A percentile compares a stretch with the other conserved stretches of the same genome.
These are phyloP conservation scores for Fraxinus pennsylvanica DNA, from an alignment of 257 asterid genomes.

Conservation along the genomic window DNA sequence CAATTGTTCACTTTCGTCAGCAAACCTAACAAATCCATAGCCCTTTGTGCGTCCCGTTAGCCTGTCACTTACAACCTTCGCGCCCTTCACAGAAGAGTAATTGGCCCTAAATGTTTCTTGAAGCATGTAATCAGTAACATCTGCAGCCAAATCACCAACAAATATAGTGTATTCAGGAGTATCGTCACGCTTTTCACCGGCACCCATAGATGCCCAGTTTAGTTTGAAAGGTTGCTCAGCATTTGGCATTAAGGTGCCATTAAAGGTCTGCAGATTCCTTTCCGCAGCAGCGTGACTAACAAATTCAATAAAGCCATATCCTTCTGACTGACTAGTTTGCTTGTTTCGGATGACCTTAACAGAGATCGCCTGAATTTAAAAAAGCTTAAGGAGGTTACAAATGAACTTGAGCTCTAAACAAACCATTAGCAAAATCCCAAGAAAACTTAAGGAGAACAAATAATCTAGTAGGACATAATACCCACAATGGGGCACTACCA, in stretches of 20 bases:
- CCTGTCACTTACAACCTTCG: constrained; percentile 88
- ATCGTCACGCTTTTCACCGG: constrained; percentile 88
- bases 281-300: constrained; percentile 87
- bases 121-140: constrained; percentile 87
- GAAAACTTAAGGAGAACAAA: not conserved
- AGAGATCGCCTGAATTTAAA: constrained; percentile 54
- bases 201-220: constrained; percentile 97
- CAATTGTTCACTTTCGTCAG: constrained; percentile 78
- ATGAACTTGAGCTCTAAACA: not conserved
- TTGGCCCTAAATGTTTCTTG: constrained; percentile 80
- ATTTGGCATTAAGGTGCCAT: constrained; percentile 77
- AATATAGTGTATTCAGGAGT: constrained; percentile 76
- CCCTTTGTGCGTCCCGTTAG: constrained; percentile 86
- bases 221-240: constrained; percentile 71
- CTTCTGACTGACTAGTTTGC: constrained; percentile 74
- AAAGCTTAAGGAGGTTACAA: not conserved
- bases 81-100: constrained; percentile 79
- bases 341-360: constrained; percentile 87
- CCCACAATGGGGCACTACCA: not conserved
- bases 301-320: constrained; percentile 90
- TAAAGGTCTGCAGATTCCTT: constrained; percentile 57
- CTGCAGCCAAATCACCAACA: constrained; percentile 94
- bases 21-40: constrained; percentile 84
- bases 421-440: not conserved
- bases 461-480: not conserved